Conservation (phyloP, 768 basidiomycete species). For the Leccinum subtestaceum region DNA sequence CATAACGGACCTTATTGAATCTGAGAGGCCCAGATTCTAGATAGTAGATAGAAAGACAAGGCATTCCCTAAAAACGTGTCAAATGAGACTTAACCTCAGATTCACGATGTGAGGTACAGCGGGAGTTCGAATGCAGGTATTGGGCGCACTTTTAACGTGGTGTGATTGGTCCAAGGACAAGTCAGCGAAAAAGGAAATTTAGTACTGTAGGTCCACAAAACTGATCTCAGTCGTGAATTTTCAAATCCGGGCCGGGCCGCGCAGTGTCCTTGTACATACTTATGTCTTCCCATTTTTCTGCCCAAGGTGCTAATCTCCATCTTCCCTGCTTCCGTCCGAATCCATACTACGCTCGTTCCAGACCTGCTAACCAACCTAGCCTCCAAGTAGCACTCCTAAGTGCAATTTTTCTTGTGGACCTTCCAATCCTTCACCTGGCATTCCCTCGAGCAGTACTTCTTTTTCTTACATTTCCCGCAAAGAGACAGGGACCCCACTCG, state of each 20-base stretch:
- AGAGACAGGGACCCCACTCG: conserved; percentile 22
- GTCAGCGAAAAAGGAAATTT: too few relatives aligned
- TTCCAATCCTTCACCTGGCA: conserved; percentile 52
- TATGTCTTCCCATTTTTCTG: too few relatives aligned
- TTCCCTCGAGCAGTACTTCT: conserved; percentile 41
- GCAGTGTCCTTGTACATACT: too few relatives aligned
- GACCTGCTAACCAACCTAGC: background rate
- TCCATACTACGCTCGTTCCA: too few relatives aligned
- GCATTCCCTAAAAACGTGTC: background rate
- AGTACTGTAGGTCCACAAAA: too few relatives aligned
- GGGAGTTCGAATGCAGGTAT: background rate
- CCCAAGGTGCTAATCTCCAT: too few relatives aligned
- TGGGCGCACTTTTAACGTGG: background rate
- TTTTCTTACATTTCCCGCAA: conserved; percentile 39
- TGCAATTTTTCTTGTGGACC: conserved; percentile 39
- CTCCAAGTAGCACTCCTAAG: background rate
- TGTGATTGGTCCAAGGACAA: too few relatives aligned
- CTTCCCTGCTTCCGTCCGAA: too few relatives aligned
- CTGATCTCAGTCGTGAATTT: too few relatives aligned
- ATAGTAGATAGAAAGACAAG: background rate
- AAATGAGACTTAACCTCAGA: background rate
- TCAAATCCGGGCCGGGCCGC: too few relatives aligned
- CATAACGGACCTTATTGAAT: background rate
- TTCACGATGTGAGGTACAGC: background rate
- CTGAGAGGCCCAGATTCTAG: background rate